phyloP scores from a whole-genome alignment of 805 yeast genomes.

The Candida broadrunensis region DNA sequence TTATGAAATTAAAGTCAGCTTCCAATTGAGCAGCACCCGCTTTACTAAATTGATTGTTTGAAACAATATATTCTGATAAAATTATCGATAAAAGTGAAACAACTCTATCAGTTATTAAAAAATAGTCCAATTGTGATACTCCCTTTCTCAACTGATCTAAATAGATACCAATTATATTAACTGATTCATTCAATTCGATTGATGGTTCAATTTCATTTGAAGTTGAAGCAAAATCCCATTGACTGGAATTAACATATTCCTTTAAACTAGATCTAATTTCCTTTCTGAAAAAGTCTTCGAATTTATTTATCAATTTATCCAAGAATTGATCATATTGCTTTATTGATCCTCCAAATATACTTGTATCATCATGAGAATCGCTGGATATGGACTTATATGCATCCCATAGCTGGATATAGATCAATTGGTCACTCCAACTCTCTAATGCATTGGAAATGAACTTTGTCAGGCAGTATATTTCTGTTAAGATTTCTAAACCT shows the following conservation, averaged over 20 bases:
- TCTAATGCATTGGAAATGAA: conserved; percentile 27
- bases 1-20: conserved; percentile 23
- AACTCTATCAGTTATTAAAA: conserved; percentile 21
- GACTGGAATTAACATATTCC: conserved; percentile 33
- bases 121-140: conserved; percentile 30
- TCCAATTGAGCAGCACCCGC: conserved; percentile 31
- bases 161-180: conserved; percentile 22
- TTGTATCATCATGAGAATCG: conserved; percentile 12
- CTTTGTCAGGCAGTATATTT: conserved; percentile 32
- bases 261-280: conserved; percentile 31
- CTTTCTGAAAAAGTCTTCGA: conserved; percentile 28
- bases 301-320: conserved; percentile 16
- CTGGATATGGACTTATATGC: conserved; percentile 20
- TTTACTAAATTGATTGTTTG: conserved; percentile 35
- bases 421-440: conserved; percentile 36
- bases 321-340: conserved; percentile 20
- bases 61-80: conserved; percentile 34
- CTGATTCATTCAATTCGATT: conserved; percentile 18
- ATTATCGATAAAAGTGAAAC: conserved; percentile 24
- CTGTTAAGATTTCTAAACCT: conserved; percentile 26
- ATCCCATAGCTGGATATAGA: conserved; percentile 40
- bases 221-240: conserved; percentile 19
- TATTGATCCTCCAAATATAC: conserved; percentile 28
- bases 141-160: conserved; percentile 18
- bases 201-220: conserved; percentile 12